These are phyloP conservation scores for Candida mesenterica DNA, from an alignment of 1,139 yeast genomes.

Conservation along the genomic window DNA sequence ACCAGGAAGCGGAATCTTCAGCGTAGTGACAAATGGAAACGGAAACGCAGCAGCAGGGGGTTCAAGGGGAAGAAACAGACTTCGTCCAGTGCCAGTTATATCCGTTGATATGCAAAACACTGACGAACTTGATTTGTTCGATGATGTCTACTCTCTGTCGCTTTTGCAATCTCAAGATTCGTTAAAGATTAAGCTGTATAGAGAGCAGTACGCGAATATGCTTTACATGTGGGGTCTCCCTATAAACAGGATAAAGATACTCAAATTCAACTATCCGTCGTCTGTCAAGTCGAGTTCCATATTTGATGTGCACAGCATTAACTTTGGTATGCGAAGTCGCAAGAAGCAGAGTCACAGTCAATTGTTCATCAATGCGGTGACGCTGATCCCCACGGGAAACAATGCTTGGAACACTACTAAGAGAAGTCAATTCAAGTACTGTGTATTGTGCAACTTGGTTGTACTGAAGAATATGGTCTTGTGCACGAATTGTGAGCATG, in stretches of 20 bases:
- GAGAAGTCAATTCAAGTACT: slow-evolving; percentile 34
- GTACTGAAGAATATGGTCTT: slow-evolving; percentile 62
- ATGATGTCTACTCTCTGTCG: slow-evolving; percentile 43
- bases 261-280: slow-evolving; percentile 63
- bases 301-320: slow-evolving; percentile 38
- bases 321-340: slow-evolving; percentile 40
- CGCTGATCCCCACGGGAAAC: slow-evolving; percentile 23
- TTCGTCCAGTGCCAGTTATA: slow-evolving; percentile 37
- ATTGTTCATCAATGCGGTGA: slow-evolving; percentile 23
- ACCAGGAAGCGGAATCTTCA: not conserved
- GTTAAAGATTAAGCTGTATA: slow-evolving; percentile 47
- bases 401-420: slow-evolving; percentile 37
- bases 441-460: slow-evolving; percentile 64
- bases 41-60: too few relatives aligned
- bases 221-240: slow-evolving; percentile 83
- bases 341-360: slow-evolving; percentile 18
- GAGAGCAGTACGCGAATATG: slow-evolving; percentile 78
- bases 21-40: slow-evolving; percentile 3
- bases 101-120: slow-evolving; percentile 54
- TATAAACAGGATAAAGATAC: slow-evolving; percentile 68
- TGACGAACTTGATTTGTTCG: slow-evolving; percentile 54
- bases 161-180: slow-evolving; percentile 50
- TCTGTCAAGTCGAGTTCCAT: slow-evolving; percentile 15
- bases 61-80: slow-evolving; percentile 7
- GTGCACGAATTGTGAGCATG: slow-evolving; percentile 76